These are phyloP conservation scores for Hirsutella rhossiliensis DNA, from an alignment of 2,329 filamentous ascomycete species.

Conservation along the genomic window DNA sequence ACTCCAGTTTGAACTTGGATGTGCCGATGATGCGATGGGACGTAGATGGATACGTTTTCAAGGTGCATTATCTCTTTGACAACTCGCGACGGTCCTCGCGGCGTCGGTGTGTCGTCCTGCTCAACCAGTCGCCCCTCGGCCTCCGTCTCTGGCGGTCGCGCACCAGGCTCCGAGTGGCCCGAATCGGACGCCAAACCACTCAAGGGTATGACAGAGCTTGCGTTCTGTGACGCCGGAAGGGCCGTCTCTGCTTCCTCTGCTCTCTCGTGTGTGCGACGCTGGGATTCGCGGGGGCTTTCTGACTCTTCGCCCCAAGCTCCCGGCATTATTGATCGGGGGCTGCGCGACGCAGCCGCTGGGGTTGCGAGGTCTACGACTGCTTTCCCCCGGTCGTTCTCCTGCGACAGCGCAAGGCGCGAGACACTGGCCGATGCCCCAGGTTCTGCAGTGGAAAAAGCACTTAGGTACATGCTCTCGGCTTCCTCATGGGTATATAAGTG, in stretches of 20 bases:
- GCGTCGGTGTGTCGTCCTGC: conserved; percentile 33
- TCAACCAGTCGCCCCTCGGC: not conserved
- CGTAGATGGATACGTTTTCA: conserved; percentile 38
- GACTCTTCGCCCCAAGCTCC: conserved; percentile 36
- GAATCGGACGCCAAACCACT: too few species aligned
- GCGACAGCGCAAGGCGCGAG: not conserved
- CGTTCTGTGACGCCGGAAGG: not conserved
- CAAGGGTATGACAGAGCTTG: not conserved
- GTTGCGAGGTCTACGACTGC: not conserved
- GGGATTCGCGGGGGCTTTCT: not conserved
- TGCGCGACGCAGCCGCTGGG: not conserved
- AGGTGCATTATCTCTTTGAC: conserved; percentile 43
- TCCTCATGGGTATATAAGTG: conserved; percentile 68
- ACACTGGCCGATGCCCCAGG: conserved; percentile 10
- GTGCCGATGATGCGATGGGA: conserved; percentile 37
- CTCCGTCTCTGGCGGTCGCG: not conserved
- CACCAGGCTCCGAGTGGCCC: not conserved
- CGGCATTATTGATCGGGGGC: conserved; percentile 27
- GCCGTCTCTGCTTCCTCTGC: not conserved
- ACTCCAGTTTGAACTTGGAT: conserved; percentile 20
- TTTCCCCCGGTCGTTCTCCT: not conserved
- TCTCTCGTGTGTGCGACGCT: not conserved
- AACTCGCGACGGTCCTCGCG: conserved; percentile 39
- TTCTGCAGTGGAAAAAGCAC: conserved; percentile 44
- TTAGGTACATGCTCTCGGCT: conserved; percentile 82